Evolutionary conservation across 2,329 filamentous ascomycete species (phyloP), one percentile per base, ranked within the genome.

Genomic region (Dactylellina parvicollis): DNA sequence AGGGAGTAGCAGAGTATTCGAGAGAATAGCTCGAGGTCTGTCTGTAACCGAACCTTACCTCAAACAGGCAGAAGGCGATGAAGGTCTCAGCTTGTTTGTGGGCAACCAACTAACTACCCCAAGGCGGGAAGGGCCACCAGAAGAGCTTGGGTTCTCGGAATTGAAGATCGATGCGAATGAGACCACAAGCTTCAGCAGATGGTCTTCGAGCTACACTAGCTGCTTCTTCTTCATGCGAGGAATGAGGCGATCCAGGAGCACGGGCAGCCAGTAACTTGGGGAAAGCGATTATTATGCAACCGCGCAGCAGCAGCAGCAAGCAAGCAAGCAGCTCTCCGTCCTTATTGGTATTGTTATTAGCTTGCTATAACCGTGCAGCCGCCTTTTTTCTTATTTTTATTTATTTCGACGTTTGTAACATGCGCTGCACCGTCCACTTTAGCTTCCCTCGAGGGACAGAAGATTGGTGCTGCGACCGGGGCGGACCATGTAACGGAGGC

Each of bases 11-110:
- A 49, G 32, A 59, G 18, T 32, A 59, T 65, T 59, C 61, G 54
- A 47, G 20, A 50, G 42, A 46, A 57, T 59, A 56, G 54, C 52
- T 55, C 32, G 46, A 52, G 50, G 28, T 66, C 36, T 47, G 32
- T 55, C 60, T 73, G 59, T 66, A 60, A 72, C 67, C 59, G 67
- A 60, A 59, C 59, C 61, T 59, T 64, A 65, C 60, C 69, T 73
- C 69, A 73, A 73, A 66, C 69, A 73, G 69, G 60, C 60, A 73
- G 69, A 73, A 71, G 50, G 52, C 55, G 60, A 66, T 56, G 32
- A 66, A 56, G 36, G 69, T 73, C 69, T 73, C 69, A 73, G 60
- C 30, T 66, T 72, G 44, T 61, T 66, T 60, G 38, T 60, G 59
- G 40, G 44, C 24, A 55, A 40, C 69, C 66, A 73, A 60, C 69